Conservation (phyloP, 2,329 filamentous ascomycete species). For the Alternaria rosae region DNA sequence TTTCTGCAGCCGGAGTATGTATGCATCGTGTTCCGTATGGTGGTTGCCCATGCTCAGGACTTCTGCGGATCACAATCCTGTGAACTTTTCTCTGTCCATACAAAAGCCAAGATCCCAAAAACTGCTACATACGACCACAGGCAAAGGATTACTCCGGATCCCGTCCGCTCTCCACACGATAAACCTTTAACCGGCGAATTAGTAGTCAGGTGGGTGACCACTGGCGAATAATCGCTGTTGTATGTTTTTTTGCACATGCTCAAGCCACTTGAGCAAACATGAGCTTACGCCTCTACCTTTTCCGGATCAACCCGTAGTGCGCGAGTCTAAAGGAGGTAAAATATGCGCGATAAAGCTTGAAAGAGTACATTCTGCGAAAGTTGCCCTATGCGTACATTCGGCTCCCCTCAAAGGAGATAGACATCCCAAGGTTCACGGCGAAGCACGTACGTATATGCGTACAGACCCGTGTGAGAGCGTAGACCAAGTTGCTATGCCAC, state of each 20-base stretch:
- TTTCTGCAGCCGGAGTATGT: not conserved
- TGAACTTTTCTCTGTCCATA: not conserved
- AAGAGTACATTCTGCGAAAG: not conserved
- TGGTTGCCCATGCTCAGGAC: not conserved
- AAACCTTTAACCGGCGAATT: slow-evolving; percentile 13
- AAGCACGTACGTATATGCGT: not conserved
- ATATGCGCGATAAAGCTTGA: not conserved
- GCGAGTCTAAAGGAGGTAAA: not conserved
- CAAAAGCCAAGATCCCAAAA: not conserved
- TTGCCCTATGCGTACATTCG: not conserved
- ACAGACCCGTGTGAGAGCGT: not conserved
- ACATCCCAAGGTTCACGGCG: not conserved
- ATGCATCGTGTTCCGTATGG: not conserved
- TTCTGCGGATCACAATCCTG: not conserved
- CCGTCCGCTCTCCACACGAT: slow-evolving; percentile 16
- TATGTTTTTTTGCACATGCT: slow-evolving; percentile 7
- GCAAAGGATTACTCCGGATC: slow-evolving; percentile 10
- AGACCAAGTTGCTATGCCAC: not conserved
- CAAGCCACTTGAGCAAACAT: not conserved
- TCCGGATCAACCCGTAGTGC: not conserved
- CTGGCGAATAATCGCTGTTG: slow-evolving; percentile 11
- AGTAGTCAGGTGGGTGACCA: slow-evolving; percentile 14
- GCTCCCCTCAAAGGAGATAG: not conserved
- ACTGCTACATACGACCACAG: slow-evolving; percentile 20
- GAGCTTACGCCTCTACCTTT: not conserved